Base-by-base conservation (phyloP, 306 rosid genomes). In the Cercis canadensis region DNA sequence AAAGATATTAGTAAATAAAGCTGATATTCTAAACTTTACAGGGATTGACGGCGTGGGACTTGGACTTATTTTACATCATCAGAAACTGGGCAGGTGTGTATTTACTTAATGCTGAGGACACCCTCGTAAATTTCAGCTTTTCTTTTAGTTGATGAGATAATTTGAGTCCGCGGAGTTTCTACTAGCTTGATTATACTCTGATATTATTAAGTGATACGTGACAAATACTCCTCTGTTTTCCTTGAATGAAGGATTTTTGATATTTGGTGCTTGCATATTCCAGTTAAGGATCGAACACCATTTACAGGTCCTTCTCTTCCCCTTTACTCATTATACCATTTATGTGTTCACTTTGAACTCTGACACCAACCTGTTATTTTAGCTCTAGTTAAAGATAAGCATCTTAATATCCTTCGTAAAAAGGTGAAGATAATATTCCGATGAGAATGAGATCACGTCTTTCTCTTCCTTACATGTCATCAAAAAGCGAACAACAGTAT, bases 181-280 rank as follows among this genome's bases (percentile, higher is more conserved):
- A 61, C 57, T 72, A 32, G 32, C 69, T 67, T 40, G 65, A 62
- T 67, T 46, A 17, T 72, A 24, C 54, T 62, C 74, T 62, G 57
- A 29, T 32, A 18, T 68, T 37, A 52, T 67, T 32, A 8, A 69
- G 56, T 72, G 61, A 77, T 49, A 55, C 49, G 39, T 56, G 17
- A 73, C 40, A 29, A 65, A 8, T 14, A 21, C 52, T 70, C n/a
- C 6, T 53, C 50, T 18, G 47, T 47, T 43, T 52, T 33, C 37
- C 41, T 59, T 80, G 74, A 54, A 70, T 84, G 80, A 72, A 94
- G 97, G 86, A 75, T 87, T 36, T 94, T 87, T 77, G 85, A 94
- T 40, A 14, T 89, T 62, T 87, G 92, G 92, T 87, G 99, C 92
- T 83, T 94, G 87, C 99, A 94, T 79, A 87, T 87, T 75, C 96